Conservation (phyloP, 306 rosid species). For the Acacia crassicarpa region DNA sequence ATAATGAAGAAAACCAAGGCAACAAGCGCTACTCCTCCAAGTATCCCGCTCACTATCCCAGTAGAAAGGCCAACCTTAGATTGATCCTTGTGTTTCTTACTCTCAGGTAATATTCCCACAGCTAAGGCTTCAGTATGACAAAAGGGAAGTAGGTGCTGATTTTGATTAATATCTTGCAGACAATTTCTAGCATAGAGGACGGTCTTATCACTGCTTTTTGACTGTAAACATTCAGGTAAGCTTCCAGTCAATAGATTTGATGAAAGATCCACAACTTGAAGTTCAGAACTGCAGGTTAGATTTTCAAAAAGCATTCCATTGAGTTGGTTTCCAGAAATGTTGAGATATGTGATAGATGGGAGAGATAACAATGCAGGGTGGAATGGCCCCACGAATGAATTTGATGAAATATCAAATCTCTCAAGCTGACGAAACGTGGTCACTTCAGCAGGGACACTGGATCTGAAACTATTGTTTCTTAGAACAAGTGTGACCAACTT, state of each 20-base stretch:
- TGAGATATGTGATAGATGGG: constrained; percentile 72
- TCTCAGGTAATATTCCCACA: constrained; percentile 72
- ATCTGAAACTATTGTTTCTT: constrained; percentile 77
- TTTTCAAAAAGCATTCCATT: constrained; percentile 80
- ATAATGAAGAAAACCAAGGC: constrained; percentile 44
- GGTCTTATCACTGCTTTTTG: constrained; percentile 44
- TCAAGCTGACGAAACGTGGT: constrained; percentile 65
- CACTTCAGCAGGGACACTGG: constrained; percentile 63
- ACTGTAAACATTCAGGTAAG: constrained; percentile 60
- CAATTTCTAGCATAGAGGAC: constrained; percentile 62
- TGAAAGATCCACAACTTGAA: constrained; percentile 74
- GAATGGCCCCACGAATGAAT: constrained; percentile 77
- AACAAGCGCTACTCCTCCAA: constrained; percentile 52
- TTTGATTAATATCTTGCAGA: constrained; percentile 51
- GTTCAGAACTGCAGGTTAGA: constrained; percentile 59
- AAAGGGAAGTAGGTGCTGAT: constrained; percentile 55
- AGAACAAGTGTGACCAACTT: constrained; percentile 71
- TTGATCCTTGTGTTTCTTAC: constrained; percentile 44
- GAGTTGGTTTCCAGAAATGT: constrained; percentile 70
- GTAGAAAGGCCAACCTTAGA: constrained; percentile 47
- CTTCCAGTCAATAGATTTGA: constrained; percentile 82
- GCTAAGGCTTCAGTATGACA: constrained; percentile 90
- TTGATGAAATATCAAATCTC: constrained; percentile 62
- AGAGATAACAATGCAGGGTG: constrained; percentile 61
- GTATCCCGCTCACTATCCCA: constrained; percentile 49